Base-by-base conservation (phyloP, 164 flowering plant genomes). In the Vitis rupestris region DNA sequence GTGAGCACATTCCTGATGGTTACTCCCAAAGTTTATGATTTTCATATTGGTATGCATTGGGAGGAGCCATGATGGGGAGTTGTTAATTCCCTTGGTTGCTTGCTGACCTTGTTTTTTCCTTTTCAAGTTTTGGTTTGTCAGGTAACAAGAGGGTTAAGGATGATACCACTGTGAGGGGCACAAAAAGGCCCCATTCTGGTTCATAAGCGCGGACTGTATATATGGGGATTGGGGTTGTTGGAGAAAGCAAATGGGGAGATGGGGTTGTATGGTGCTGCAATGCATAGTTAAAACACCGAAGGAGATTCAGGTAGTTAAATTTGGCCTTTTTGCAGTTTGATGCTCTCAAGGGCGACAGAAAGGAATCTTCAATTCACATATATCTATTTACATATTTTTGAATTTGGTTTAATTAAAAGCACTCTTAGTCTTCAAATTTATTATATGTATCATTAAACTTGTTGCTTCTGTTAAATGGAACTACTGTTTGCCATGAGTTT, bases 391-490 rank as follows among this genome's bases (percentile, higher is more conserved):
- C 64, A 62, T 63, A 13, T 37, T 70, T 63, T 48, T 70, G 53
- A 53, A 60, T 66, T 60, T 66, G 59, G 58, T 51, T 16, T 69
- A 19, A 53, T 44, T 68, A 59, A 56, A 55, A 63, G 51, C 14
- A 55, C 56, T 15, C 37, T 56, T 50, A 10, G 31, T 63, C 56
- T 63, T 54, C 59, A 56, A 61, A 57, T 37, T 10, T 65, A 37
- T 47, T 70, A 58, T 64, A 48, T 70, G 73, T 70, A 70, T 64
- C 62, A 56, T 61, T 59, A 29, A 70, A 63, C 56, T 63, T 47
- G 61, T 56, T 64, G 27, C 57, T 55, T 58, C 37, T 71, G 15
- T 64, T 37, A 37, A 48, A 7, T 44, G 68, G 50, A 69, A 50
- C 23, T 31, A 8, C 29, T 53, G 66, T 37, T 70, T 50, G 47